phyloP scores from a whole-genome alignment of 176 grass and related monocot species.

The Avena atlantica region DNA sequence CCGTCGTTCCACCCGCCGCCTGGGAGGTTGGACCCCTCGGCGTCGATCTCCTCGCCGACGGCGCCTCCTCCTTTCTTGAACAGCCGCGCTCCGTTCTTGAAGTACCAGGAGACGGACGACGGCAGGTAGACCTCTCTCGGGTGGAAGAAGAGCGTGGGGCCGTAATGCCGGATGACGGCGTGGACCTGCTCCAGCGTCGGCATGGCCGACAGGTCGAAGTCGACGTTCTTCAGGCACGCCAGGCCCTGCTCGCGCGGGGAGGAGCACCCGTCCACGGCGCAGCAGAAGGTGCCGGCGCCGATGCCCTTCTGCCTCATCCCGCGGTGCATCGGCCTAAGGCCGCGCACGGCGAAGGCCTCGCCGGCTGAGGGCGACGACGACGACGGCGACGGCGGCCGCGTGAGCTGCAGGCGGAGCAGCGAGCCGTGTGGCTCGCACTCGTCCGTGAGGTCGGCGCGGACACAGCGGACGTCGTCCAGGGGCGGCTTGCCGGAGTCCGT shows the following conservation, averaged over 20 bases:
- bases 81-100: conserved; percentile 74
- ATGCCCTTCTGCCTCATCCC: conserved; percentile 62
- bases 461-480: conserved; percentile 61
- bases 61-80: conserved; percentile 42
- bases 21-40: conserved; percentile 64
- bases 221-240: conserved; percentile 73
- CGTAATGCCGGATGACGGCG: conserved; percentile 83
- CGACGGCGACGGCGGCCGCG: conserved; percentile 1
- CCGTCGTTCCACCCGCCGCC: conserved; percentile 67
- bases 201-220: conserved; percentile 77
- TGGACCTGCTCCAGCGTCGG: conserved; percentile 85
- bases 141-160: conserved; percentile 83
- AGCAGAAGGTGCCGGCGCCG: conserved; percentile 75
- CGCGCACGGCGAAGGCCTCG: conserved; percentile 58
- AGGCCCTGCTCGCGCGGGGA: conserved; percentile 38
- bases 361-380: neutral
- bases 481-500: conserved; percentile 52
- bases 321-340: conserved; percentile 55
- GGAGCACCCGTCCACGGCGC: conserved; percentile 47
- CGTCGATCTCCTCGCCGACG: conserved; percentile 52
- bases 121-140: conserved; percentile 85
- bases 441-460: conserved; percentile 72
- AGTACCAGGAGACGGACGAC: conserved; percentile 97
- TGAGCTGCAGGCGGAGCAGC: conserved; percentile 54
- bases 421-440: conserved; percentile 60